phyloP scores from a whole-genome alignment of 768 basidiomycete species.

The Lepiota brunneoincarnata region DNA sequence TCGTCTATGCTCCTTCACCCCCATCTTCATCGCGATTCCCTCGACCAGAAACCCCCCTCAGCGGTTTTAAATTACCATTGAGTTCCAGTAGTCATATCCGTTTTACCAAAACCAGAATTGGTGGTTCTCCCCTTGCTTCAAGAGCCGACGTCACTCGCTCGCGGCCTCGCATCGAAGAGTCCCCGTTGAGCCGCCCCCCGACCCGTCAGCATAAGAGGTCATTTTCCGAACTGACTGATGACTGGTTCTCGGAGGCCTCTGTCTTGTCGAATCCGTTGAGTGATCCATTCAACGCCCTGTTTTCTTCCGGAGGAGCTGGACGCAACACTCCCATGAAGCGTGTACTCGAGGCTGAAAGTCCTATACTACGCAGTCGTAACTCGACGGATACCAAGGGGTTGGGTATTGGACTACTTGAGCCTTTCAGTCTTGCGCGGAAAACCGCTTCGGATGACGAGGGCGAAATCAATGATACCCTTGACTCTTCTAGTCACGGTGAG shows the following conservation, averaged over 20 bases:
- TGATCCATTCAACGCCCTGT: constrained; percentile 42
- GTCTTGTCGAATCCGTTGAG: constrained; percentile 44
- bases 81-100: constrained; percentile 35
- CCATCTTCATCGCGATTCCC: constrained; percentile 20
- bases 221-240: constrained; percentile 35
- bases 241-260: constrained; percentile 37
- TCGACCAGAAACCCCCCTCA: constrained; percentile 15
- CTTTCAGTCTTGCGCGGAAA: constrained; percentile 47
- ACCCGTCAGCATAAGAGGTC: constrained; percentile 27
- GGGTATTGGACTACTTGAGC: constrained; percentile 53
- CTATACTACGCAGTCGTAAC: constrained; percentile 43
- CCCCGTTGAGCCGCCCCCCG: constrained; percentile 38
- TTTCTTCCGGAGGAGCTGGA: constrained; percentile 22
- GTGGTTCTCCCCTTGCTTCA: constrained; percentile 15
- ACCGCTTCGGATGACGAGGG: constrained; percentile 23
- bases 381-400: constrained; percentile 38
- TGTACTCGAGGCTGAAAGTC: constrained; percentile 46
- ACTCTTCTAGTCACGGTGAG: constrained; percentile 27
- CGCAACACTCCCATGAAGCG: constrained; percentile 27
- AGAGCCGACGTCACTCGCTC: constrained; percentile 1
- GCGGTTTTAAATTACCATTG: constrained; percentile 29
- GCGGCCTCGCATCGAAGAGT: constrained; percentile 37
- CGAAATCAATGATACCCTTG: constrained; percentile 29
- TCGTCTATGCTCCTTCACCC: constrained; percentile 33
- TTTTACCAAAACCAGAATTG: constrained; percentile 26